Base-by-base conservation (phyloP, 495 filamentous ascomycete species). In the Trichoderma reesei region DNA sequence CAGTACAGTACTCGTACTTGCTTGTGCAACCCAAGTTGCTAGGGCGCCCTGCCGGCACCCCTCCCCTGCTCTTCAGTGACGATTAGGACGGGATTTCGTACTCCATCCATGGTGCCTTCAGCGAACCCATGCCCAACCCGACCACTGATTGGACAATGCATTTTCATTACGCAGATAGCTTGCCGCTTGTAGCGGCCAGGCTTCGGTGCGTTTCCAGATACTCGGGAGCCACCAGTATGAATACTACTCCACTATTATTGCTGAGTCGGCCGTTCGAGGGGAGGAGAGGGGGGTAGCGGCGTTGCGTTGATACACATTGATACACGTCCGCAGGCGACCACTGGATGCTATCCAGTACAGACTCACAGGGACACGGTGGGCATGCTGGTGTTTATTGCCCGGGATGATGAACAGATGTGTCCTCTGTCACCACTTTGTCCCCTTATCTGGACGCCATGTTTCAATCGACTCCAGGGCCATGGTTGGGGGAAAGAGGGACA, bases 151-250 rank as follows among this genome's bases (percentile, higher is more conserved):
- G 51, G 51, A 56, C 51, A 34, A 34, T 3, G 14, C 51, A 56
- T 31, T 34, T 18, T 56, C 26, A 1, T 34, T 34, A 33, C 20
- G 20, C 51, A 31, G 51, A 56, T 31, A 31, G 31, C 20, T 61
- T 41, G 39, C 59, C 59, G 36, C 59, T 39, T 10, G 39, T 20
- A 61, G 59, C 59, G 59, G 59, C 59, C 59, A 39, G 41, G 59
- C 36, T 38, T 61, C 39, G 33, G 18, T 61, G 36, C 36, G 59
- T 61, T 61, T 61, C 59, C 59, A 61, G 59, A 39, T 34, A 39
- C 5, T 61, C 59, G 59, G 59, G 59, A 61, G 39, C 59, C 34
- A 61, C 59, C 51, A 33, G 7, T 56, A 8, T 31, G 51, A 34
- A 51, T 51, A 51, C 46, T 34, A 11, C 51, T 56, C 51, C 51